Evolutionary conservation across 2,329 filamentous ascomycete species (phyloP), one percentile per base, ranked within the genome.

Genomic region (Diaporthe humulicola): DNA sequence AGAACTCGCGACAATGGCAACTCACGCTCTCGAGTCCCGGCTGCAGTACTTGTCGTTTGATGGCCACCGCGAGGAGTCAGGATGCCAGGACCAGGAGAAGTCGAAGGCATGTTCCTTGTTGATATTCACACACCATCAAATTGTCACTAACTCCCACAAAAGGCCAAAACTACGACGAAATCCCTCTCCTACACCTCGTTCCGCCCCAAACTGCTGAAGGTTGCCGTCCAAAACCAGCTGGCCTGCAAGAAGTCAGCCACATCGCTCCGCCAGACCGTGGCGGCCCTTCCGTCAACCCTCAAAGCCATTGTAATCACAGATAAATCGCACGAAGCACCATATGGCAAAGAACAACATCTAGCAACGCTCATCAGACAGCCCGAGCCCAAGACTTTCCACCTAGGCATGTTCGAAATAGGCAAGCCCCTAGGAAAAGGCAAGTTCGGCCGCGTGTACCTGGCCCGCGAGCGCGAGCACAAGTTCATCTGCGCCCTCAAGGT

Each of bases 351-450:
- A 7, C 10, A n/a, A 6, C 36, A 48, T 4, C 19, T 40, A 19
- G 2, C 6, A 22, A 22, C 22, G 4, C 30, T 72, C 25, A 25
- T 2, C 22, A 40, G 8, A 22, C 67, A 70, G 54, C 52, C 67
- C 17, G 3, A 17, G 14, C 8, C 33, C 38, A 72, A 45, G 42
- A 4, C 36, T 6, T 72, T 73, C 42, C 22, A 84, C 69, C 28
- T 93, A 7, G 92, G 92, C 79, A 93, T 94, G 92, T 94, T 94
- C 81, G 93, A 94, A 79, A 94, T 94, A 74, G 93, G 93, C 54
- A 93, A 93, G 77, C 91, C 93, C 1, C 85, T 94, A 0, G 93
- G 93, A 33, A 94, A 94, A 81, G 93, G 93, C 74, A 94, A 94
- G 79, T 94, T 94, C 79, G 93, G 93, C 1, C 88, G 93, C 70